Evolutionary conservation across 441 rosid genomes (phyloP), one percentile per base, ranked within the genome.

Genomic region (Euphorbia schlechtendalii): DNA sequence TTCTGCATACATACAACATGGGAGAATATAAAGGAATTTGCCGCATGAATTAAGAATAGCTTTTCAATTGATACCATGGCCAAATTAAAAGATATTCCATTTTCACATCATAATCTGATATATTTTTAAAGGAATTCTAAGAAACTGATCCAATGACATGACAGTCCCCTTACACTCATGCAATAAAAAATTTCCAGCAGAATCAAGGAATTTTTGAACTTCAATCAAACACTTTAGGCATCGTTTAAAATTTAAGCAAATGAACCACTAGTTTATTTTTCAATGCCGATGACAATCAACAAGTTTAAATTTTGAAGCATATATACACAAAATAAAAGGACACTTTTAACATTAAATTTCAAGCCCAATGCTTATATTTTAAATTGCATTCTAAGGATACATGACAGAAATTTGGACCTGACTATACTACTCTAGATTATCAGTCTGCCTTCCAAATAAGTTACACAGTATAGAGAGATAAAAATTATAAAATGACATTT

Each of bases 1-100:
- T 88, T 93, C 97, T 93, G 84, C 27, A 74, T 24, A 57, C 63
- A 65, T 17, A 49, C 61, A 18, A 38, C 52, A 38, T 0, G 3
- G 59, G 24, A 61, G 54, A 34, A 15, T 53, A 55, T 56, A 55
- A 30, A 60, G 51, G 1, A 18, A 0, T 66, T 22, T 8, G n/a
- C 56, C 30, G 22, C 30, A 53, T 22, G 51, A 4, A 53, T 58
- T 52, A 51, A 2, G 8, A 46, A 46, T 38, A 66, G 20, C 11
- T 21, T 36, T 46, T 51, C 6, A 3, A 32, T 3, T 22, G 40
- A 63, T 27, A 34, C 45, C 34, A 51, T 25, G 13, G 9, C 40
- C 22, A 14, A 53, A 53, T 48, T 53, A 18, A 30, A 48, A 34
- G 36, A 34, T 4, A 45, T 28, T 11, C 13, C 25, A 17, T 46